Evolutionary conservation across 1,139 yeast genomes (phyloP).

Genomic region (Yamadazyma dendronema): DNA sequence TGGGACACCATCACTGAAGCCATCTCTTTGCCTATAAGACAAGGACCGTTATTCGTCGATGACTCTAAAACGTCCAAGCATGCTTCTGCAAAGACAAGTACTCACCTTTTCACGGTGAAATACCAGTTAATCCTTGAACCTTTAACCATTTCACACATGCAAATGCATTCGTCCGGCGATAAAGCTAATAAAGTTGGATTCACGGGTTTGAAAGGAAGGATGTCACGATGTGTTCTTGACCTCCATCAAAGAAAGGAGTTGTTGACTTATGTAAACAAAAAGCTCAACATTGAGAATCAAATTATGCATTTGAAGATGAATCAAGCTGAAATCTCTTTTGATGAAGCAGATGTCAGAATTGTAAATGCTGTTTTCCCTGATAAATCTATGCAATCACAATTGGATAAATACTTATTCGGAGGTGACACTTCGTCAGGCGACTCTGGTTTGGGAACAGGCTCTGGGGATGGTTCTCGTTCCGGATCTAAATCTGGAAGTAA

Average conservation of each 20-base stretch:
- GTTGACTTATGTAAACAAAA: slow-evolving; percentile 54
- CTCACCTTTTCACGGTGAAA: slow-evolving; percentile 75
- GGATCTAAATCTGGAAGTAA: slow-evolving; percentile 3
- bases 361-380: slow-evolving; percentile 68
- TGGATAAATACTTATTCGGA: slow-evolving; percentile 44
- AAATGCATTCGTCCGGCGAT: slow-evolving; percentile 52
- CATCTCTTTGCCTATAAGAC: slow-evolving; percentile 71
- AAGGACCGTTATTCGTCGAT: slow-evolving; percentile 59
- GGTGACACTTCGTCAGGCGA: slow-evolving; percentile 16
- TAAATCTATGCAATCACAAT: slow-evolving; percentile 37
- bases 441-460: slow-evolving; percentile 9
- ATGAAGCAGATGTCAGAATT: slow-evolving; percentile 70
- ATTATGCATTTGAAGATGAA: slow-evolving; percentile 66
- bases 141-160: slow-evolving; percentile 68
- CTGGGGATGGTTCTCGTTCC: neutral
- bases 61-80: slow-evolving; percentile 22
- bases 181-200: slow-evolving; percentile 53
- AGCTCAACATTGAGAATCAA: slow-evolving; percentile 54
- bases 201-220: slow-evolving; percentile 78
- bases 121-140: slow-evolving; percentile 76
- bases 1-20: slow-evolving; percentile 75
- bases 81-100: slow-evolving; percentile 62
- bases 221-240: slow-evolving; percentile 67
- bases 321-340: slow-evolving; percentile 72
- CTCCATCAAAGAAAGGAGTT: slow-evolving; percentile 80